A percentile compares a stretch with the other conserved stretches of the same genome.
phyloP scores from a whole-genome alignment of 345 rosid species.

The Linum trigynum region DNA sequence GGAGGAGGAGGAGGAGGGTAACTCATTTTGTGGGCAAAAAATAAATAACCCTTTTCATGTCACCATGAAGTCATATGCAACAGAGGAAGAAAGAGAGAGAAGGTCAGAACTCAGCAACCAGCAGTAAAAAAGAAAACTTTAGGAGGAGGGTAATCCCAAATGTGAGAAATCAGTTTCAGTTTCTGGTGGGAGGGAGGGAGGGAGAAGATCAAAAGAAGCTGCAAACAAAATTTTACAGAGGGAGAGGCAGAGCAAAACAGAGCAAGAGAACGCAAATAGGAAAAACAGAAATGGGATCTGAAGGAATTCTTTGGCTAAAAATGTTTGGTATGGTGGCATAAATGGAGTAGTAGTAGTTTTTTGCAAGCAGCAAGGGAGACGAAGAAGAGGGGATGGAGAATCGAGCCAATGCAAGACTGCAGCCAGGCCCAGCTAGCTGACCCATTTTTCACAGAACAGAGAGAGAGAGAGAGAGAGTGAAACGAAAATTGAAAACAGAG shows the following conservation, averaged over 20 bases:
- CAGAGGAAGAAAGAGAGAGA: not conserved
- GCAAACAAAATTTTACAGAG: not conserved
- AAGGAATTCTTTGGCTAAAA: slow-evolving; percentile 13
- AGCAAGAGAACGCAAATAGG: not conserved
- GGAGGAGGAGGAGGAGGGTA: slow-evolving; percentile 4
- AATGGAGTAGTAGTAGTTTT: slow-evolving; percentile 11
- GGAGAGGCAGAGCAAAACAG: not conserved
- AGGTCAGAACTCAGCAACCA: not conserved
- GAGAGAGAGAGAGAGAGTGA: not conserved
- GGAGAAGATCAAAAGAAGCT: not conserved
- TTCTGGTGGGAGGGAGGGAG: not conserved
- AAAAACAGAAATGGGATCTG: not conserved
- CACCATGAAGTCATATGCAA: not conserved
- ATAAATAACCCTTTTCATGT: slow-evolving; percentile 11
- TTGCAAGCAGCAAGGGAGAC: slow-evolving; percentile 6
- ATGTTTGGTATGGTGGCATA: not conserved
- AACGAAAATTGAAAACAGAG: not conserved
- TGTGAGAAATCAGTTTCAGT: not conserved
- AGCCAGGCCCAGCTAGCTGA: too few species aligned
- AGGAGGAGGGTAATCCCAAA: not conserved
- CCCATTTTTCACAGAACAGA: not conserved
- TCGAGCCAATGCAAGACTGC: not conserved
- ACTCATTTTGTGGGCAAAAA: slow-evolving; percentile 14
- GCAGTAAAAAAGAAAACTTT: not conserved
- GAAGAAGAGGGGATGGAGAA: not conserved